A percentile compares a stretch with the other conserved stretches of the same genome.
Evolutionary conservation across 768 basidiomycete species (phyloP).

Genomic region (Hygrocybe coccinea): DNA sequence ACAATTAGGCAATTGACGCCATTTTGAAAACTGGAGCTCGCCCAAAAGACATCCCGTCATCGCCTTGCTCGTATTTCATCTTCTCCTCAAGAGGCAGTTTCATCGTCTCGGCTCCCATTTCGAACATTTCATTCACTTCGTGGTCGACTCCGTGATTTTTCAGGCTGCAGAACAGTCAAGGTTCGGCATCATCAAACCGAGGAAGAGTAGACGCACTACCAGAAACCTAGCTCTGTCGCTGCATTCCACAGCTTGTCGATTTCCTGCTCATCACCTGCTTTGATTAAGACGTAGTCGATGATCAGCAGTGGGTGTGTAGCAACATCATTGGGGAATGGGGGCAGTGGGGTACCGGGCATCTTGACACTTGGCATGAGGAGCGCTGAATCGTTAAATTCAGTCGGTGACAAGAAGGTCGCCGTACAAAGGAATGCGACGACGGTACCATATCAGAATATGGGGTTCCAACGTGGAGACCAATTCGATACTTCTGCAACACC

Average conservation of each 20-base stretch:
- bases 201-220: constrained; percentile 48
- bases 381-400: no score
- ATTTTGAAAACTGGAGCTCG: constrained; percentile 17
- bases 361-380: neutral
- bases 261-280: constrained; percentile 38
- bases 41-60: constrained; percentile 41
- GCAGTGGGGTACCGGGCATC: constrained; percentile 24
- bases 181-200: no score
- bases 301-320: constrained; percentile 52
- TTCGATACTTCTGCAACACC: no score
- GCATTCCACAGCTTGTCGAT: constrained; percentile 52
- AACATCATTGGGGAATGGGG: constrained; percentile 49
- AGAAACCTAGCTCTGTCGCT: constrained; percentile 57
- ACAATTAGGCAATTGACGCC: no score
- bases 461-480: no score
- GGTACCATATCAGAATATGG: no score
- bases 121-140: constrained; percentile 49
- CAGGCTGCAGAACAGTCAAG: constrained; percentile 32
- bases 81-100: constrained; percentile 52
- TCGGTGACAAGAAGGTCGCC: no score
- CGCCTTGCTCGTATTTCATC: constrained; percentile 54
- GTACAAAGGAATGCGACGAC: no score
- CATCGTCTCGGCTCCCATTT: constrained; percentile 52
- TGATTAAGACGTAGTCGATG: constrained; percentile 49
- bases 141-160: constrained; percentile 53